Evolutionary conservation across 768 basidiomycete genomes (phyloP).

Genomic region (Phylloporus arenicola): DNA sequence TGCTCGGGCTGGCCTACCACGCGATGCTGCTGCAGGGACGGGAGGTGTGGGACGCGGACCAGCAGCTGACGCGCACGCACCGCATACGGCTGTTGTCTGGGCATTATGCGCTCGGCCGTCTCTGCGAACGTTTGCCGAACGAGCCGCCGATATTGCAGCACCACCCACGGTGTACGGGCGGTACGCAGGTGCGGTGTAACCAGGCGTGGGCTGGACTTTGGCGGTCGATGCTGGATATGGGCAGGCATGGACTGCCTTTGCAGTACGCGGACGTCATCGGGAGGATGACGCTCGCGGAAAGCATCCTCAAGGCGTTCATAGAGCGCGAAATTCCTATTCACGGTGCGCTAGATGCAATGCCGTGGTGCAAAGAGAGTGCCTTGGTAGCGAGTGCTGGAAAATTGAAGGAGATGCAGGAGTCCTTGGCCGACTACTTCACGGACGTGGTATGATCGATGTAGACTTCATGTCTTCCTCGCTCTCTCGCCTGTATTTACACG

Average conservation of each 20-base stretch:
- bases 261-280: conserved; percentile 43
- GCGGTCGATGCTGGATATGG: conserved; percentile 38
- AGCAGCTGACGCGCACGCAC: conserved; percentile 43
- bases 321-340: conserved; percentile 39
- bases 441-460: conserved; percentile 31
- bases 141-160: conserved; percentile 42
- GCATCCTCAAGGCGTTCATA: conserved; percentile 41
- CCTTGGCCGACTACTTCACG: conserved; percentile 42
- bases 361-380: conserved; percentile 41
- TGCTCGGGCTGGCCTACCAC: conserved; percentile 48
- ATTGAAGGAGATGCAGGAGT: conserved; percentile 43
- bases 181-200: conserved; percentile 37
- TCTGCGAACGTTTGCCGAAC: conserved; percentile 40
- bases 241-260: conserved; percentile 35
- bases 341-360: conserved; percentile 39
- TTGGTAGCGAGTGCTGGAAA: conserved; percentile 39
- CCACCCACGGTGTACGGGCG: conserved; percentile 35
- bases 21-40: conserved; percentile 49
- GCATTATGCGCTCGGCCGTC: conserved; percentile 42
- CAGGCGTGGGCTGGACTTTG: conserved; percentile 44
- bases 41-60: conserved; percentile 43
- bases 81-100: conserved; percentile 49
- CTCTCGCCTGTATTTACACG: not conserved
- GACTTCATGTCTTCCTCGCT: not conserved
- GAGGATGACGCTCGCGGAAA: conserved; percentile 44